Conservation (phyloP, 768 basidiomycete species). For the Sarcodon aspratus region DNA sequence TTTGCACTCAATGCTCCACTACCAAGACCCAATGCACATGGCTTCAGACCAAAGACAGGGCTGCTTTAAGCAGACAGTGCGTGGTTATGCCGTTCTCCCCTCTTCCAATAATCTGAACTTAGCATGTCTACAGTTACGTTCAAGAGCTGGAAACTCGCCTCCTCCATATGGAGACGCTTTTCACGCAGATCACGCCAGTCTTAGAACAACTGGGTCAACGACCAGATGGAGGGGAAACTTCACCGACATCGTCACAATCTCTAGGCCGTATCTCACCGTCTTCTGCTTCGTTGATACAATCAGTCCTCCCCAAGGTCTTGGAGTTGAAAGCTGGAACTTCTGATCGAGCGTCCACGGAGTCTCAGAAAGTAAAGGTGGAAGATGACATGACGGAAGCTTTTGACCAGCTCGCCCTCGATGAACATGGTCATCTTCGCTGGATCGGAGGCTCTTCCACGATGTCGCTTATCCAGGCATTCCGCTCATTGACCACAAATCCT, state of each 20-base stretch:
- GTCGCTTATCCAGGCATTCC: conserved; percentile 86
- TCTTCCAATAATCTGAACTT: conserved; percentile 1
- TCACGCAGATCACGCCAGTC: conserved; percentile 70
- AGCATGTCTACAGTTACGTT: conserved; percentile 50
- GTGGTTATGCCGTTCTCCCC: conserved; percentile 22
- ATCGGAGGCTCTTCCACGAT: conserved; percentile 88
- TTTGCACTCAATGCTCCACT: conserved; percentile 69
- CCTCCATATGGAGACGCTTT: conserved; percentile 82
- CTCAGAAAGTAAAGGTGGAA: conserved; percentile 35
- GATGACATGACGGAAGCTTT: conserved; percentile 65
- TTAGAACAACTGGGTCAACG: conserved; percentile 59
- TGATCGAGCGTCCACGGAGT: conserved; percentile 8
- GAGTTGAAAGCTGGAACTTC: conserved; percentile 4
- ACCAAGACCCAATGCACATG: conserved; percentile 76
- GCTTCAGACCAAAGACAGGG: conserved; percentile 87
- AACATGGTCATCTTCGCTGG: conserved; percentile 86
- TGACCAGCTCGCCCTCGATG: conserved; percentile 80
- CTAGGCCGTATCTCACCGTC: conserved; percentile 2
- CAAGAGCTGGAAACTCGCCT: conserved; percentile 85
- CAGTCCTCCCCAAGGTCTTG: conserved; percentile 12
- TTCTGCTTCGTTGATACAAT: conserved; percentile 12
- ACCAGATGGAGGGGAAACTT: conserved; percentile 3
- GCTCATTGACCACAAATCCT: conserved; percentile 60
- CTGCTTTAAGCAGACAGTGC: conserved; percentile 82
- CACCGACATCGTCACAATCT: conserved; percentile 3